These are phyloP conservation scores for Aureobasidium namibiae DNA, from an alignment of 2,329 filamentous ascomycete species.

Conservation along the genomic window DNA sequence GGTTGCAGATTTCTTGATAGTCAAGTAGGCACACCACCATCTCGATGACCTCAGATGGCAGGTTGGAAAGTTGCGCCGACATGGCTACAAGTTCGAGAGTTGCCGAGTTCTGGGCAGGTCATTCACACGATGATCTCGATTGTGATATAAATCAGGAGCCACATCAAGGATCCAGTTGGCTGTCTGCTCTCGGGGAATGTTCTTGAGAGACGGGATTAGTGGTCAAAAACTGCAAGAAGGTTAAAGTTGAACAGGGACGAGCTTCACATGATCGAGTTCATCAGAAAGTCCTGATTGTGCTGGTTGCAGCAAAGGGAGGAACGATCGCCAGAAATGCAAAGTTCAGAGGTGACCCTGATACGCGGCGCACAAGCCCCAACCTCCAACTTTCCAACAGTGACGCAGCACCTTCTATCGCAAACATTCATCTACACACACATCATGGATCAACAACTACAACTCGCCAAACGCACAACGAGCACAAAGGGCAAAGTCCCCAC, in stretches of 20 bases:
- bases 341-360: background rate
- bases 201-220: too few relatives aligned
- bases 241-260: too few relatives aligned
- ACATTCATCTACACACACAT: background rate
- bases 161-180: too few relatives aligned
- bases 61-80: background rate
- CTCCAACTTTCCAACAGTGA: background rate
- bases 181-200: too few relatives aligned
- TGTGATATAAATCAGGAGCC: too few relatives aligned
- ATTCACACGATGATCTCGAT: too few relatives aligned
- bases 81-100: background rate
- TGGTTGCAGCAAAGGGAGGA: background rate
- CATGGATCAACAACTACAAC: conserved; percentile 14
- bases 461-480: conserved; percentile 21
- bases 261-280: too few relatives aligned
- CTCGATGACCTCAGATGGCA: background rate
- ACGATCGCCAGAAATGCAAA: background rate
- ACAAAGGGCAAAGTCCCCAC: conserved; percentile 49
- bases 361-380: background rate
- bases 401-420: background rate
- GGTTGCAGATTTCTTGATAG: background rate
- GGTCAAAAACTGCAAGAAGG: too few relatives aligned
- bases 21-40: background rate
- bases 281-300: too few relatives aligned
- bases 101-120: too few relatives aligned